A percentile compares a stretch with the other conserved stretches of the same genome.
These are phyloP conservation scores for Sphaerulina vaccinii DNA, from an alignment of 2,329 filamentous ascomycete genomes.

Conservation along the genomic window DNA sequence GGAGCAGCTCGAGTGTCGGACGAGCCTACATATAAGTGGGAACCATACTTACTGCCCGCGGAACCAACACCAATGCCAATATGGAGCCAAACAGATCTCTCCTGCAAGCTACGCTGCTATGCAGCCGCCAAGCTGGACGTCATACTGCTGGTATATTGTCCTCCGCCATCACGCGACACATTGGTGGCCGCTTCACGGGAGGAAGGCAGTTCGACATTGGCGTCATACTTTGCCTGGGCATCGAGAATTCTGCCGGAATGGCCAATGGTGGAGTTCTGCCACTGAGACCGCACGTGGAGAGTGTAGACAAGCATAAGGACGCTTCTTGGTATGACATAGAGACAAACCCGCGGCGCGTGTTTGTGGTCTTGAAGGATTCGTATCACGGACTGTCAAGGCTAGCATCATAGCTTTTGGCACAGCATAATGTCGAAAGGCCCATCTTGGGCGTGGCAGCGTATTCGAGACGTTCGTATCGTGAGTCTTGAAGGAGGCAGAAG, in stretches of 20 bases:
- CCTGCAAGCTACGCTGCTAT: neutral
- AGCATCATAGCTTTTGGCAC: too few relatives aligned
- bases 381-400: too few relatives aligned
- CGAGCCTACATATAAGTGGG: neutral
- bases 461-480: too few relatives aligned
- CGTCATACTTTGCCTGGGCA: conserved; percentile 7
- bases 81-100: neutral
- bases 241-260: neutral
- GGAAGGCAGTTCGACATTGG: neutral
- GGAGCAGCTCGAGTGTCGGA: neutral
- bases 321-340: conserved; percentile 10
- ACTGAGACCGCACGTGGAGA: neutral
- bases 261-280: neutral
- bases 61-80: neutral
- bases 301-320: conserved; percentile 4
- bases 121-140: neutral
- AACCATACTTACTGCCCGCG: neutral
- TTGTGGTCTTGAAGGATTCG: too few relatives aligned
- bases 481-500: too few relatives aligned
- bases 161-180: neutral
- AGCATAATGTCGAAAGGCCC: too few relatives aligned
- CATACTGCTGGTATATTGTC: conserved; percentile 1
- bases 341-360: too few relatives aligned
- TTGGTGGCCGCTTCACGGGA: neutral
- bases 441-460: too few relatives aligned